Evolutionary conservation across 2,329 filamentous ascomycete species (phyloP), one percentile per base, ranked within the genome.

Genomic region (Monilinia laxa): DNA sequence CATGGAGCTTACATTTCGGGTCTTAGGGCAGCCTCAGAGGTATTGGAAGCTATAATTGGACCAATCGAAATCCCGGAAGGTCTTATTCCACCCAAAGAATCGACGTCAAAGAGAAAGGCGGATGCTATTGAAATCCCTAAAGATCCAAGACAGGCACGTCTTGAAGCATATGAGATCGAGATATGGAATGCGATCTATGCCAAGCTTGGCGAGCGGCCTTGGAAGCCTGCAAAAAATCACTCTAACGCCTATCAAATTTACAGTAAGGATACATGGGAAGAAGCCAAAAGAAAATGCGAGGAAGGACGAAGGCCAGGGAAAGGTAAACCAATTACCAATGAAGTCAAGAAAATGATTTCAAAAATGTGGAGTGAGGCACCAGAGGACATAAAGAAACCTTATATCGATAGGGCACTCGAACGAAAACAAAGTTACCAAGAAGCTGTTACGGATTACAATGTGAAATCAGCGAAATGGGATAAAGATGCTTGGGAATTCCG

Each of bases 1-100:
- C 95, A 99, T 72, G 95, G 95, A 7, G 96, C 95, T 11, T 99
- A 98, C 75, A 82, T 99, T 4, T 97, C 95, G 2, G 96, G 95
- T 3, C 82, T 99, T 7, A 89, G 95, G 60, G 95, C 90, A 4
- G 95, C 95, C 14, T 89, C 91, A 3, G 93, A 98, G 75, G 85
- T 99, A 2, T 81, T 97, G 49, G 89, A 94, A 65, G 81, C 86
- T 3, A 85, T 97, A 76, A 82, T 95, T 42, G 95, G 95, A 0
- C 89, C 92, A 0, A 92, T 99, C 68, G 80, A 89, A 55, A 81
- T 97, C 14, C 90, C 90, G 0, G 82, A 82, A 4, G 93, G 93
- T 1, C 83, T 99, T 3, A 85, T 98, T 23, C 83, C 87, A 68
- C 82, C 88, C 70, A 87, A 89, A 74, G 82, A 87, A 69, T 72